These are phyloP conservation scores for Corchorus olitorius DNA, from an alignment of 345 rosid species.

Conservation along the genomic window DNA sequence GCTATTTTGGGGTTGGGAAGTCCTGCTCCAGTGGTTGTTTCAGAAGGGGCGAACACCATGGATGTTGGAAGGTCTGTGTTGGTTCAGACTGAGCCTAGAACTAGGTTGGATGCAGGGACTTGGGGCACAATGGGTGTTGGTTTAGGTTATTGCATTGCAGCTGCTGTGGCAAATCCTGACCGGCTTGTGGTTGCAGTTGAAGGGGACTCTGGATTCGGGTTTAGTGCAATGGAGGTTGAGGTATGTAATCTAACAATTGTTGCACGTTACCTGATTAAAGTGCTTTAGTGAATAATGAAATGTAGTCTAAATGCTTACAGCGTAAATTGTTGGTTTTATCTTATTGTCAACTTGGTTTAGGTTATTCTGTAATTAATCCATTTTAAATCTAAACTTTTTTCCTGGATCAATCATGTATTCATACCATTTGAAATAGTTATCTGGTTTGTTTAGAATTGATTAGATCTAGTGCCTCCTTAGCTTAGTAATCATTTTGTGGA, in stretches of 20 bases:
- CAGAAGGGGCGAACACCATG: slow-evolving; percentile 98
- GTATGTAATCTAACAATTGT: not conserved
- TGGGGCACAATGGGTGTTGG: slow-evolving; percentile 99
- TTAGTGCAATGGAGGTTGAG: slow-evolving; percentile 94
- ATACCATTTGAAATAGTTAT: not conserved
- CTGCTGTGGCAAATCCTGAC: slow-evolving; percentile 90
- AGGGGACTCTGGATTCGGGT: slow-evolving; percentile 98
- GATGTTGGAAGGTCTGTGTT: slow-evolving; percentile 93
- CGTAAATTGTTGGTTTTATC: not conserved
- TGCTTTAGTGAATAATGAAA: not conserved
- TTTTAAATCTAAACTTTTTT: not conserved
- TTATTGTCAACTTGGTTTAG: no score
- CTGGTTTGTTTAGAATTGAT: not conserved
- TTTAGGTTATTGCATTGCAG: slow-evolving; percentile 96
- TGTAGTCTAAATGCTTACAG: not conserved
- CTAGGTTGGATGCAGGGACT: slow-evolving; percentile 98
- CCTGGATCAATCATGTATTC: not conserved
- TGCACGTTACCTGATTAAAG: slow-evolving; percentile 2
- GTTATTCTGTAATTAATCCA: not conserved
- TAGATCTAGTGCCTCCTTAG: not conserved
- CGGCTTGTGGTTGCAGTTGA: slow-evolving; percentile 92
- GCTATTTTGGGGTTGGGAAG: slow-evolving; percentile 67
- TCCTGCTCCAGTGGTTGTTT: slow-evolving; percentile 85
- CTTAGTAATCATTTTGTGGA: not conserved
- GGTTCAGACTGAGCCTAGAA: slow-evolving; percentile 96